Evolutionary conservation across 2,329 filamentous ascomycete genomes (phyloP).

Genomic region (Aureobasidium lini): DNA sequence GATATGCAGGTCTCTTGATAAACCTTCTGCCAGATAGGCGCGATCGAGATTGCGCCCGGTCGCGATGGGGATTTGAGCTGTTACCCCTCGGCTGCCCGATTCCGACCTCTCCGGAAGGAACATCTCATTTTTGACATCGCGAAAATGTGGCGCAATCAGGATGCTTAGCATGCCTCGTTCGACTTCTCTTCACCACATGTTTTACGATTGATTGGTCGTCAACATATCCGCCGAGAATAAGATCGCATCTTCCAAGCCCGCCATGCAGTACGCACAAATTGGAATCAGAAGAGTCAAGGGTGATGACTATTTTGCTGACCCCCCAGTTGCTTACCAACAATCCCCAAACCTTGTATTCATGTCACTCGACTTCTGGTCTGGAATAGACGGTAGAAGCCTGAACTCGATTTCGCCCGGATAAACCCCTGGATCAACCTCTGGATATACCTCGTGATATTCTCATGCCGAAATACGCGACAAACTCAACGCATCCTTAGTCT

Average conservation of each 20-base stretch:
- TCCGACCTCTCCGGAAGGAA: background rate
- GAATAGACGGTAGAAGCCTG: no score
- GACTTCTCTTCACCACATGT: background rate
- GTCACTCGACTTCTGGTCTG: no score
- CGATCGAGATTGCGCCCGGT: background rate
- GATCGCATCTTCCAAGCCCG: background rate
- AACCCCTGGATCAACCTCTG: no score
- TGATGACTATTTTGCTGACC: no score
- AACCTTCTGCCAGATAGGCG: background rate
- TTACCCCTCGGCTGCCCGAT: background rate
- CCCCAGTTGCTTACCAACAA: no score
- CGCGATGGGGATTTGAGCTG: background rate
- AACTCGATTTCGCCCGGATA: no score
- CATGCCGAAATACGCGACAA: no score
- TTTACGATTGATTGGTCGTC: background rate
- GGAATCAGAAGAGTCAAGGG: background rate
- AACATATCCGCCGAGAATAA: background rate
- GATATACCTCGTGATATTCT: no score
- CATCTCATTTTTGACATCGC: background rate
- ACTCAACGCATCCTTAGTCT: no score
- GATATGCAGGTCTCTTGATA: background rate
- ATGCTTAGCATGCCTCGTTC: background rate
- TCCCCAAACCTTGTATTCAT: no score
- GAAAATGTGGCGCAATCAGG: background rate
- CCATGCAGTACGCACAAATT: background rate